Conservation (phyloP, 495 filamentous ascomycete genomes). For the Tetracladium setigerum region DNA sequence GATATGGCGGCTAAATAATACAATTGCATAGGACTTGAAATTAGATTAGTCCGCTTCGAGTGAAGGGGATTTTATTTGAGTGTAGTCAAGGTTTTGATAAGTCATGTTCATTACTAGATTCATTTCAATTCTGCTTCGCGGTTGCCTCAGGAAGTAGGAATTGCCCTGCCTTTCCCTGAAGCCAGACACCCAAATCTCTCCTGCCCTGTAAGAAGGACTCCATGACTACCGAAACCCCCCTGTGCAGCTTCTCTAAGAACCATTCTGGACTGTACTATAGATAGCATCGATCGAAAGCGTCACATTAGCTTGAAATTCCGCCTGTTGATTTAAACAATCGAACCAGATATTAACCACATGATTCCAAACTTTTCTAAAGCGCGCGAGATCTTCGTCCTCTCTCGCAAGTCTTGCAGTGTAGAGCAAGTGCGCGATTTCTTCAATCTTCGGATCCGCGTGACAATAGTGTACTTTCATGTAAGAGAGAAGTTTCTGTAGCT, state of each 20-base stretch:
- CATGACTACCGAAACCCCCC: no score
- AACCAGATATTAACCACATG: constrained; percentile 5
- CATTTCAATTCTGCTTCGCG: no score
- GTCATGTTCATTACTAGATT: no score
- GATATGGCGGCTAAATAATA: no score
- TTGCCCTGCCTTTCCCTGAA: no score
- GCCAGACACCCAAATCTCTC: no score
- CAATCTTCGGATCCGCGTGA: background rate
- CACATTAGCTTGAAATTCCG: constrained; percentile 4
- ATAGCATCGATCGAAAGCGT: constrained; percentile 8
- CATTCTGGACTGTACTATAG: background rate
- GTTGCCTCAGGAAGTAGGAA: no score
- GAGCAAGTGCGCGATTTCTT: constrained; percentile 1
- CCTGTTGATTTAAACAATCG: constrained; percentile 8
- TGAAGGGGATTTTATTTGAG: no score
- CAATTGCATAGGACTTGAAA: no score
- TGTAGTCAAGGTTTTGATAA: no score
- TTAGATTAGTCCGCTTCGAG: no score
- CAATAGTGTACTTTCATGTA: background rate
- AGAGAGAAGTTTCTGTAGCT: constrained; percentile 6
- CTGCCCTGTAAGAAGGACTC: no score
- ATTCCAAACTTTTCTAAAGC: constrained; percentile 8
- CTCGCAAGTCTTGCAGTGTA: constrained; percentile 5
- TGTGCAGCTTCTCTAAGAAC: background rate
- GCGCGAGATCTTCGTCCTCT: constrained; percentile 3